Percentiles rank a stretch among this genome's conserved stretches.
phyloP scores from a whole-genome alignment of 148 eudicot species.

The Camellia lanceoleosa region DNA sequence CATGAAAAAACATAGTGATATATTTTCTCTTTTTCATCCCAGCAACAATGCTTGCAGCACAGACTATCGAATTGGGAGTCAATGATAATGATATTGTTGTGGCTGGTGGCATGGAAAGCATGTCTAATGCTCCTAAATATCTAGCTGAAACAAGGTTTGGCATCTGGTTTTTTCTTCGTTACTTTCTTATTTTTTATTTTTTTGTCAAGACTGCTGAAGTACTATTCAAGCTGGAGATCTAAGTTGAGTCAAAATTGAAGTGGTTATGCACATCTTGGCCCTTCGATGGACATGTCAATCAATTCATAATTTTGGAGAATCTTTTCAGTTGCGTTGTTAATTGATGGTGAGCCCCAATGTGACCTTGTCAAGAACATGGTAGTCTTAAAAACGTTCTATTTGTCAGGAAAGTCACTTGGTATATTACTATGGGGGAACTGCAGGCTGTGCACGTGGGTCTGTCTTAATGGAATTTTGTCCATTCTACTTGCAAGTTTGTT shows the following conservation, averaged over 20 bases:
- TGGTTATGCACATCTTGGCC: neutral
- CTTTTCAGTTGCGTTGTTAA: neutral
- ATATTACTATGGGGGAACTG: no score
- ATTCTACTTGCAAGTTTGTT: neutral
- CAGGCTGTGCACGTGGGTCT: neutral
- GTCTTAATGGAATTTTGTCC: neutral
- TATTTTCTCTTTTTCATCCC: neutral
- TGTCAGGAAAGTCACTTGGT: no score
- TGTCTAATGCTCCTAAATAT: conserved; percentile 93
- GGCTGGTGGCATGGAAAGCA: conserved; percentile 37
- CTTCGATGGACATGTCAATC: neutral
- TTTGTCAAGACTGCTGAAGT: neutral
- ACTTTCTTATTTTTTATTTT: neutral
- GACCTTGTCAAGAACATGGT: neutral
- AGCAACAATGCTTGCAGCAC: conserved; percentile 94
- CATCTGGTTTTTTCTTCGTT: neutral
- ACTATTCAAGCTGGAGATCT: neutral
- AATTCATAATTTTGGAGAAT: neutral
- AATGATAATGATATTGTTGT: conserved; percentile 52
- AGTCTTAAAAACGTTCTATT: neutral
- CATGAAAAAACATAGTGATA: neutral
- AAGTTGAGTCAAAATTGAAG: neutral
- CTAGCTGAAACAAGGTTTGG: conserved; percentile 63
- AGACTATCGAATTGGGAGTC: conserved; percentile 62
- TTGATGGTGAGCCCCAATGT: neutral